Evolutionary conservation across 129 eudicot genomes (phyloP), one percentile per base, ranked within the genome.

Genomic region (Escallonia herrerae): DNA sequence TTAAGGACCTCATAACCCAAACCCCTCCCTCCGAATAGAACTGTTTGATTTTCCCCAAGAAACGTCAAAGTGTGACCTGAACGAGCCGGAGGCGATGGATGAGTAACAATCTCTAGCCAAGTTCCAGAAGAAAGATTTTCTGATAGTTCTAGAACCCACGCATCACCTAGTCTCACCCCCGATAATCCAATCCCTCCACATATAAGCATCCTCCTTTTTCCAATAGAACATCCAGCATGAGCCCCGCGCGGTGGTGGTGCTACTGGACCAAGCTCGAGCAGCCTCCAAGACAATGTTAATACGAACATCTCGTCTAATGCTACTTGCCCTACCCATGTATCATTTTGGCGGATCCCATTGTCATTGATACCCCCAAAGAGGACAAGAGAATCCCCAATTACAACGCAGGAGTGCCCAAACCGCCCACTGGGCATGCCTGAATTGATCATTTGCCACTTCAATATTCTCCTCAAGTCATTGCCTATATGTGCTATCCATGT

Each of bases 311-410:
- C 75, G 14, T 72, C 64, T 3, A 49, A 40, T 5, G 39, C 51
- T 9, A 83, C 47, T 40, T 79, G 82, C 6, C 90, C 99, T 22
- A 94, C 61, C 99, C 99, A 94, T 3, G 99, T 89, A 68, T 94
- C 99, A 15, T 89, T 94, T 50, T 86, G 97, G 71, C 99, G 95
- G 74, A 80, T 73, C 7, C 99, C 99, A 10, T 59, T 81, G 69
- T 94, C 99, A 48, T 89, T 89, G 77, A 94, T 94, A 52, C 99
- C 99, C 64, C 99, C 99, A 61, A 94, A 94, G 40, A 94, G 90
- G 54, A 94, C 76, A 56, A 94, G 90, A 53, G 44, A 73, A 44
- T 84, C 86, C 15, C 74, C 87, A 12, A 77, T 72, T 3, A 78
- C 93, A 22, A 89, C 86, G 73, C 95, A 86, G 4, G 97, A 86